Conservation (phyloP, 1,139 yeast species). For the Protomyces inouyei region DNA sequence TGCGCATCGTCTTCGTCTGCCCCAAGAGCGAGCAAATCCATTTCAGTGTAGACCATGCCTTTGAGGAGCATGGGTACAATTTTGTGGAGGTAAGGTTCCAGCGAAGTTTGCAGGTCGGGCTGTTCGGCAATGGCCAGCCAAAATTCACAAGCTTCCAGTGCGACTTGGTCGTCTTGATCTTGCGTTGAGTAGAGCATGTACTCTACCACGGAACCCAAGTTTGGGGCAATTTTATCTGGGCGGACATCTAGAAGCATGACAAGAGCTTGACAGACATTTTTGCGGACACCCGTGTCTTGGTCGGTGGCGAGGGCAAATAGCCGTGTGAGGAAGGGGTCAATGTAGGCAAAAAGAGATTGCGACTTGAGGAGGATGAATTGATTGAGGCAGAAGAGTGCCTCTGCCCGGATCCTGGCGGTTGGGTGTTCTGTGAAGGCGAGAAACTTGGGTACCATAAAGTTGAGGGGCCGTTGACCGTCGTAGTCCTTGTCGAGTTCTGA, state of each 20-base stretch:
- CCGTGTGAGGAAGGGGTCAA: conserved; percentile 61
- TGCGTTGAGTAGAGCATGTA: conserved; percentile 78
- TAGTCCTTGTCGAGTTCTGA: conserved; percentile 55
- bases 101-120: conserved; percentile 36
- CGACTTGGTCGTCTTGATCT: conserved; percentile 59
- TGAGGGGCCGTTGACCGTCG: conserved; percentile 64
- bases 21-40: conserved; percentile 67
- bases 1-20: conserved; percentile 61
- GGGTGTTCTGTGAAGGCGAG: conserved; percentile 46
- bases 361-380: conserved; percentile 67
- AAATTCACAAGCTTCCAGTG: conserved; percentile 91
- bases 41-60: conserved; percentile 85
- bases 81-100: conserved; percentile 51
- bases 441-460: conserved; percentile 61
- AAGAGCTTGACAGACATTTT: conserved; percentile 74
- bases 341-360: conserved; percentile 57
- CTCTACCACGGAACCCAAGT: conserved; percentile 75
- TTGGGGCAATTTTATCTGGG: conserved; percentile 76
- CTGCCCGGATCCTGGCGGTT: conserved; percentile 55
- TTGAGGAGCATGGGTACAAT: conserved; percentile 71
- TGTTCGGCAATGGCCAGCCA: conserved; percentile 71
- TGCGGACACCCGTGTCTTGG: conserved; percentile 55
- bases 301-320: conserved; percentile 61
- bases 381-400: conserved; percentile 66
- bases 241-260: conserved; percentile 66